These are phyloP conservation scores for Paraconiothyrium brasiliense DNA, from an alignment of 2,329 filamentous ascomycete species.

Conservation along the genomic window DNA sequence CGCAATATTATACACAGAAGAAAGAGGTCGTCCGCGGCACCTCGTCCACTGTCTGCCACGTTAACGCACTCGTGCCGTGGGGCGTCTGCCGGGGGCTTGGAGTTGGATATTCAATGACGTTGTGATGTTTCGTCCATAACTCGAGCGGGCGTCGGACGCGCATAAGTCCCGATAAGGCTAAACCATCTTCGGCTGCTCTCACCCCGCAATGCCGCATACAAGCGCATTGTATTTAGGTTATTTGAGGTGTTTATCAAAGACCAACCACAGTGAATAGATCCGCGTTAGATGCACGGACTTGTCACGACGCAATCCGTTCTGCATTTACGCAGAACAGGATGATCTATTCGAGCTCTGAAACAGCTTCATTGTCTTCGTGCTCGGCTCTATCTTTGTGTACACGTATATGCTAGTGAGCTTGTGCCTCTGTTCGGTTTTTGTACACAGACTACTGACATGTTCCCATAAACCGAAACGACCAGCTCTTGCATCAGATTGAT, in stretches of 20 bases:
- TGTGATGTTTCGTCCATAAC: constrained; percentile 7
- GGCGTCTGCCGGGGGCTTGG: not conserved
- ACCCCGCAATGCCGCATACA: constrained; percentile 7
- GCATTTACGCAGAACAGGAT: not conserved
- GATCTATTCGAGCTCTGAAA: not conserved
- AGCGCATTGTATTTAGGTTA: not conserved
- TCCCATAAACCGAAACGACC: not conserved
- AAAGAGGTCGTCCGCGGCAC: constrained; percentile 27
- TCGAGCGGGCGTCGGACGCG: constrained; percentile 3
- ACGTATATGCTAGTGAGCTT: not conserved
- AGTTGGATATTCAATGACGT: constrained; percentile 14
- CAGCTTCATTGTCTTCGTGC: not conserved
- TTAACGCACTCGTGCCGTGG: not conserved
- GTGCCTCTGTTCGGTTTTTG: not conserved
- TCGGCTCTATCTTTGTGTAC: not conserved
- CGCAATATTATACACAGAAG: constrained; percentile 5
- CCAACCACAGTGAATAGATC: not conserved
- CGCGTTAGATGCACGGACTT: not conserved
- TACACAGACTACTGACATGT: not conserved
- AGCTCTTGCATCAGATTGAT: not conserved
- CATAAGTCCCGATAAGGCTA: constrained; percentile 11
- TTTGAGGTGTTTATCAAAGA: too few species aligned
- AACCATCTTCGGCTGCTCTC: not conserved
- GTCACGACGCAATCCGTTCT: not conserved
- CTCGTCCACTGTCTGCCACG: constrained; percentile 20